Evolutionary conservation across 805 yeast species (phyloP).

Genomic region (Candida gorgasii): DNA sequence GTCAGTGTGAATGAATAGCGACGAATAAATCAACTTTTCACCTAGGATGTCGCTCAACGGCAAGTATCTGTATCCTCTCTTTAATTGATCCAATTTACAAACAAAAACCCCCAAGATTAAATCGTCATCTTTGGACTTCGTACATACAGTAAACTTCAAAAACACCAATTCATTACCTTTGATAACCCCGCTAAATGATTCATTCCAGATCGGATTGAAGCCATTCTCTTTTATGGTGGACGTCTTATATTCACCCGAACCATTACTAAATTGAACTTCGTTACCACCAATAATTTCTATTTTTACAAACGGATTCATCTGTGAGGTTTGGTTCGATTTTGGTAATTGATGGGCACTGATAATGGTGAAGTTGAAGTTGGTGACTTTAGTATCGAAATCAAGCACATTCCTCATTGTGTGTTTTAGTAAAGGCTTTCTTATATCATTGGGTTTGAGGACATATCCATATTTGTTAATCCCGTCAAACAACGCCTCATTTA

Average conservation of each 20-base stretch:
- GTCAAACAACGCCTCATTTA: constrained; percentile 81
- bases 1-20: constrained; percentile 49
- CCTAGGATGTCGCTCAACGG: constrained; percentile 79
- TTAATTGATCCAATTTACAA: constrained; percentile 60
- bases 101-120: constrained; percentile 57
- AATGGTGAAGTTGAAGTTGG: constrained; percentile 35
- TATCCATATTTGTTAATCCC: constrained; percentile 67
- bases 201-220: constrained; percentile 84
- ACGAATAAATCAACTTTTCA: constrained; percentile 61
- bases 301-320: constrained; percentile 60
- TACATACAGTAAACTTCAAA: constrained; percentile 51
- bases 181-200: constrained; percentile 44
- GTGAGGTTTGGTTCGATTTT: constrained; percentile 52
- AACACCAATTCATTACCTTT: constrained; percentile 53
- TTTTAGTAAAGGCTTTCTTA: constrained; percentile 38
- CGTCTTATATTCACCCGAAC: constrained; percentile 20
- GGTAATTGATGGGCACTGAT: constrained; percentile 89
- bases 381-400: constrained; percentile 7
- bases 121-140: constrained; percentile 29
- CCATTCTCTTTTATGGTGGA: constrained; percentile 63
- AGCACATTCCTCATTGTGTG: constrained; percentile 10
- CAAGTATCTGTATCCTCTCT: constrained; percentile 79
- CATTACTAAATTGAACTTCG: constrained; percentile 24
- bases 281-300: constrained; percentile 58
- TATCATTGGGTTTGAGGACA: constrained; percentile 65